Evolutionary conservation across 2,329 filamentous ascomycete species (phyloP).

Genomic region (Clonostachys solani): DNA sequence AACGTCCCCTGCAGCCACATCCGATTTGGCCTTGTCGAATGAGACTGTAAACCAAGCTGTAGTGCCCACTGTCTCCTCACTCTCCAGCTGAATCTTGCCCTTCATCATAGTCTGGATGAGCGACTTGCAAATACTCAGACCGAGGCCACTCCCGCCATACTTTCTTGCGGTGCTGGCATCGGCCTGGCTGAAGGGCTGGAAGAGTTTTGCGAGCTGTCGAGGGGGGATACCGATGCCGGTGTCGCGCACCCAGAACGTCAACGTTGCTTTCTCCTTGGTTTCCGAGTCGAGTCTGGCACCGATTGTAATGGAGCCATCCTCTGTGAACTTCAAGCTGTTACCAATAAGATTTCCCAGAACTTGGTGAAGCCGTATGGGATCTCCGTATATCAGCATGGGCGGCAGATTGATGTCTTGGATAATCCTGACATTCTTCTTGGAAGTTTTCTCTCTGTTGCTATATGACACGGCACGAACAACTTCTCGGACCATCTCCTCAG

Average conservation of each 20-base stretch:
- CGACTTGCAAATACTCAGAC: constrained; percentile 90
- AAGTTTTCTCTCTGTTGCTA: constrained; percentile 60
- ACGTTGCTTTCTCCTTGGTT: constrained; percentile 62
- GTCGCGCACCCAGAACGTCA: constrained; percentile 84
- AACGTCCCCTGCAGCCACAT: constrained; percentile 53
- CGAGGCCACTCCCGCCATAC: constrained; percentile 88
- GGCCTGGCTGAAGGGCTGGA: constrained; percentile 89
- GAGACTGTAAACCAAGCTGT: constrained; percentile 75
- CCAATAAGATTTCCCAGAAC: constrained; percentile 80
- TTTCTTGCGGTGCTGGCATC: constrained; percentile 86
- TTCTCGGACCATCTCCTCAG: constrained; percentile 62
- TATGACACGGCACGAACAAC: constrained; percentile 63
- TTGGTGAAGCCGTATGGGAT: constrained; percentile 63
- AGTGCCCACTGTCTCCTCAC: constrained; percentile 66
- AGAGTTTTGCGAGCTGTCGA: constrained; percentile 78
- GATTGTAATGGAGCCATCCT: constrained; percentile 80
- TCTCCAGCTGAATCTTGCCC: constrained; percentile 79
- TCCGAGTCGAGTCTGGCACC: constrained; percentile 70
- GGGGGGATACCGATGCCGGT: constrained; percentile 88
- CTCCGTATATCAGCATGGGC: constrained; percentile 67
- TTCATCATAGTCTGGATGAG: constrained; percentile 91
- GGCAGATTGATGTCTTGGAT: constrained; percentile 69
- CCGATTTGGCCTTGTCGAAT: constrained; percentile 74
- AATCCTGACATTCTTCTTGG: constrained; percentile 58
- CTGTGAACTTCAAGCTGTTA: constrained; percentile 93